These are phyloP conservation scores for Plasmodium vinckei DNA, from an alignment of 169 alveolate species.

Conservation along the genomic window DNA sequence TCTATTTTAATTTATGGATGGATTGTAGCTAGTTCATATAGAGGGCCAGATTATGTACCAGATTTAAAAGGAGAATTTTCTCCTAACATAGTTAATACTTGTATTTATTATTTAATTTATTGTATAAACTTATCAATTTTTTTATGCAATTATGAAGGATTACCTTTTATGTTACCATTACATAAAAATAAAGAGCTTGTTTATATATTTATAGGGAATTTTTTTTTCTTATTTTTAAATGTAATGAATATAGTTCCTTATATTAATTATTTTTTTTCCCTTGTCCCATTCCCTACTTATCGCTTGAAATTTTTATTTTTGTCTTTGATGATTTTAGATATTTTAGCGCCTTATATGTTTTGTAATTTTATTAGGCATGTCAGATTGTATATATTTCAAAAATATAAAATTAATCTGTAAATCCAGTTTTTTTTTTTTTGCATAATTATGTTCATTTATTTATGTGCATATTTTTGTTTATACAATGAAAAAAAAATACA, in stretches of 20 bases:
- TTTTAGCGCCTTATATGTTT: conserved; percentile 46
- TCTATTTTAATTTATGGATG: conserved; percentile 85
- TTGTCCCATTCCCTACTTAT: conserved; percentile 58
- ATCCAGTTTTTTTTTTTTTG: background rate
- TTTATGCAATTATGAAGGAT: conserved; percentile 90
- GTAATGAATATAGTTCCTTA: conserved; percentile 50
- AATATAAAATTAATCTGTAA: conserved; percentile 13
- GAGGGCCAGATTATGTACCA: conserved; percentile 78
- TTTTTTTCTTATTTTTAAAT: conserved; percentile 33
- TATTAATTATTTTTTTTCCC: conserved; percentile 60
- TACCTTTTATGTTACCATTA: conserved; percentile 89
- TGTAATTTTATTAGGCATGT: conserved; percentile 11
- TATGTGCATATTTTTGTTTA: too few species aligned
- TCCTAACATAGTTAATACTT: conserved; percentile 91
- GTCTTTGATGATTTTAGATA: conserved; percentile 34
- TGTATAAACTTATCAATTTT: conserved; percentile 87
- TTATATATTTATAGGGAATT: conserved; percentile 44
- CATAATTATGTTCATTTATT: background rate
- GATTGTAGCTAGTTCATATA: conserved; percentile 81
- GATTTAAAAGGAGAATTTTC: conserved; percentile 89
- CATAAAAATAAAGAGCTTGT: conserved; percentile 79
- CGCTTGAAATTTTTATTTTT: conserved; percentile 33
- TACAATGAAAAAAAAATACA: too few species aligned
- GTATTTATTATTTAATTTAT: conserved; percentile 87
- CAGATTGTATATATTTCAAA: conserved; percentile 26